Percentiles rank a stretch among this genome's conserved stretches.
Evolutionary conservation across 352 stramenopile genomes (phyloP).

Genomic region (Pythium utonaiense): DNA sequence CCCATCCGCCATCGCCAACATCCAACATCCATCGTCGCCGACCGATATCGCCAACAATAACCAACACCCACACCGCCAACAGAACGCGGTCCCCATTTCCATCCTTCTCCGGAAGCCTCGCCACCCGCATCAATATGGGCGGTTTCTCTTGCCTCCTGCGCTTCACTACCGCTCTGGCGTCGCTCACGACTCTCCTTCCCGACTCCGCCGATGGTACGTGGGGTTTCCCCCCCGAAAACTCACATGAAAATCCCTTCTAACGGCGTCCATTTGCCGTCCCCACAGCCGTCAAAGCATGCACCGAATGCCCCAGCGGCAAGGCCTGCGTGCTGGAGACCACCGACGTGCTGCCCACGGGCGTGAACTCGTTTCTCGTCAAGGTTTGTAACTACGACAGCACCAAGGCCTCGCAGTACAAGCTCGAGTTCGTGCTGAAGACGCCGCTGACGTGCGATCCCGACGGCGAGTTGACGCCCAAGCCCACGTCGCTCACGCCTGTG

Average conservation of each 20-base stretch:
- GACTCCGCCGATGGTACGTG: constrained; percentile 2
- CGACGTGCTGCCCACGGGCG: constrained; percentile 31
- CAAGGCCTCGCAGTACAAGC: constrained; percentile 22
- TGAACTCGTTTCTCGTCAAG: constrained; percentile 40
- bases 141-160: background rate
- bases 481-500: constrained; percentile 31
- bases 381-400: constrained; percentile 67
- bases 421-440: constrained; percentile 46
- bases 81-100: background rate
- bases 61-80: constrained; percentile 1
- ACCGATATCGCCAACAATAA: background rate
- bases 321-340: constrained; percentile 58
- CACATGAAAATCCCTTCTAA: background rate
- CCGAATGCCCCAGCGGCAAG: constrained; percentile 40
- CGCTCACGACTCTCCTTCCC: background rate
- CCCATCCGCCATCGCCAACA: background rate
- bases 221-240: background rate
- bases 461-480: constrained; percentile 34
- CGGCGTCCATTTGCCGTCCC: background rate
- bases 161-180: background rate
- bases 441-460: constrained; percentile 44
- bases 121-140: background rate
- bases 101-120: background rate
- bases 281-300: constrained; percentile 40
- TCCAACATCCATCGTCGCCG: background rate